These are phyloP conservation scores for Nemania abortiva DNA, from an alignment of 2,329 filamentous ascomycete genomes.

Conservation along the genomic window DNA sequence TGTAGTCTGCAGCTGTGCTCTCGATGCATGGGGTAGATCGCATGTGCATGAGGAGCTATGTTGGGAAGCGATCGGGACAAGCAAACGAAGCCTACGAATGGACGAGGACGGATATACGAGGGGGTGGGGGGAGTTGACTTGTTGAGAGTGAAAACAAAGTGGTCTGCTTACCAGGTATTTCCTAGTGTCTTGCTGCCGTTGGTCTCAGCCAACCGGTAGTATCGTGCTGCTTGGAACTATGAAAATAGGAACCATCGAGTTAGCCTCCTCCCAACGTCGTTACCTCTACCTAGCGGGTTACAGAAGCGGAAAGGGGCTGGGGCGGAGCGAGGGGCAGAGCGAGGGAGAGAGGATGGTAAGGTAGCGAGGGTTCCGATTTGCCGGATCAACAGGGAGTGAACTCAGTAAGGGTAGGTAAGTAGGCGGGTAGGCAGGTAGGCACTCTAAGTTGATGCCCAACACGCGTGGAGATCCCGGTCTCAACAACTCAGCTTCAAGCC, in stretches of 20 bases:
- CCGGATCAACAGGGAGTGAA: conserved; percentile 34
- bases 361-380: conserved; percentile 49
- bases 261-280: conserved; percentile 65
- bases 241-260: conserved; percentile 68
- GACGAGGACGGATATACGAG: conserved; percentile 8
- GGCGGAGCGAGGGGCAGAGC: conserved; percentile 6
- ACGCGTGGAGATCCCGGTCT: conserved; percentile 43
- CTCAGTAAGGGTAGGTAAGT: conserved; percentile 23
- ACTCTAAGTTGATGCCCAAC: conserved; percentile 59
- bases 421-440: conserved; percentile 8
- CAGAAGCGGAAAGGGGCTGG: conserved; percentile 15
- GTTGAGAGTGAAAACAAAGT: conserved; percentile 37
- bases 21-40: conserved; percentile 44
- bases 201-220: conserved; percentile 90
- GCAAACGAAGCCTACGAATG: conserved; percentile 30
- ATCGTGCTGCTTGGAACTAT: conserved; percentile 86
- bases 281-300: conserved; percentile 24
- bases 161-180: conserved; percentile 86
- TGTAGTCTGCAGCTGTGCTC: conserved; percentile 42
- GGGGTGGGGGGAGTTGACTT: conserved; percentile 19
- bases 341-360: conserved; percentile 30
- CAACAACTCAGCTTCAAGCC: conserved; percentile 35
- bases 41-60: conserved; percentile 34
- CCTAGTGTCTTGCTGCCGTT: conserved; percentile 91
- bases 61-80: conserved; percentile 28